Evolutionary conservation across 768 basidiomycete genomes (phyloP).

Genomic region (Coprinellus aureogranulatus): DNA sequence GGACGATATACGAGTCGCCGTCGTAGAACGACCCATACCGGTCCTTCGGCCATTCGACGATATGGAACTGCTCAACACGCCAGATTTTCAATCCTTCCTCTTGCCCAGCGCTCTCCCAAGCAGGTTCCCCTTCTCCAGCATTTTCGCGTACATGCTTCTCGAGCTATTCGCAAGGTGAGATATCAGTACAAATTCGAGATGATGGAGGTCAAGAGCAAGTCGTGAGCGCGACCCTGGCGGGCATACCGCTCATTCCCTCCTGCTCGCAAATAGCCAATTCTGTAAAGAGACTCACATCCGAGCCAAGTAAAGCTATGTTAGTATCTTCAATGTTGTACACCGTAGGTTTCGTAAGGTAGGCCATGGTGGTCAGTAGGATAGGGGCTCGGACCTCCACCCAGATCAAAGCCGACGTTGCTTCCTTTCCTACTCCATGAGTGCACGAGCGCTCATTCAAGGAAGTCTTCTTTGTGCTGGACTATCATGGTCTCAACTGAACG

Average conservation of each 20-base stretch:
- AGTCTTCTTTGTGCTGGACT: too few species aligned
- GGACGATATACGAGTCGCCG: conserved; percentile 65
- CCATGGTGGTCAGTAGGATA: conserved; percentile 21
- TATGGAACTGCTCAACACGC: conserved; percentile 56
- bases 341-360: conserved; percentile 46
- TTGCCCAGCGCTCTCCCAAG: conserved; percentile 50
- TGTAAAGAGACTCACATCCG: conserved; percentile 44
- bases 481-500: too few species aligned
- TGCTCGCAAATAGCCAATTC: too few species aligned
- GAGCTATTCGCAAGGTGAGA: conserved; percentile 32
- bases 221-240: too few species aligned
- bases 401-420: too few species aligned
- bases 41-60: conserved; percentile 53
- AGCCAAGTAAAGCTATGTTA: conserved; percentile 61
- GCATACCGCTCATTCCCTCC: too few species aligned
- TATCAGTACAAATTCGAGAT: not conserved
- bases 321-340: conserved; percentile 60
- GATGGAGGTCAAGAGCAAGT: not conserved
- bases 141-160: conserved; percentile 56
- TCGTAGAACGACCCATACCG: conserved; percentile 56
- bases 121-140: conserved; percentile 47
- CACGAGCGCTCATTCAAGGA: too few species aligned
- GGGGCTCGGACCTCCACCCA: too few species aligned
- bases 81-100: conserved; percentile 50
- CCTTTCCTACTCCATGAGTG: too few species aligned